These are phyloP conservation scores for Aquanectria penicillioides DNA, from an alignment of 2,329 filamentous ascomycete species.

Conservation along the genomic window DNA sequence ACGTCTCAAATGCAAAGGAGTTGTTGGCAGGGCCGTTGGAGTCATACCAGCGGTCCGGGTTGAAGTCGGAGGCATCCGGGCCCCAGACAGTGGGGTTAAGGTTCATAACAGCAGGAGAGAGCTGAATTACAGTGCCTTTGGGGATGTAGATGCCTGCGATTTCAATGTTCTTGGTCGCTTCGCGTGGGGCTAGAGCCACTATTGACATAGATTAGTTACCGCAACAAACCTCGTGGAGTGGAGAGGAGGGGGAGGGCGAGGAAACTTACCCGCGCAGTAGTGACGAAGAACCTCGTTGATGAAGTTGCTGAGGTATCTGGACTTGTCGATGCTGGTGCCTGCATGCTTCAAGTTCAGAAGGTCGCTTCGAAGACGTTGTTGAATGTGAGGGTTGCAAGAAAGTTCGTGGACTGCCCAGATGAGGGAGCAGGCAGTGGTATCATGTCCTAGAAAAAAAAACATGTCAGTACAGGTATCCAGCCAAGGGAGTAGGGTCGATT, in stretches of 20 bases:
- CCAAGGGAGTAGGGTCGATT: neutral
- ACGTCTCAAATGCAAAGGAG: constrained; percentile 48
- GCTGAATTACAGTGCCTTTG: constrained; percentile 50
- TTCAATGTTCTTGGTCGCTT: constrained; percentile 46
- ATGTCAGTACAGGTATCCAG: neutral
- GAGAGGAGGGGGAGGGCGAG: neutral
- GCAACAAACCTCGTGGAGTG: constrained; percentile 12
- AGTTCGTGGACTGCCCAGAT: constrained; percentile 56
- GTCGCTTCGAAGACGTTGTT: constrained; percentile 52
- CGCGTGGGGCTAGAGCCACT: constrained; percentile 47
- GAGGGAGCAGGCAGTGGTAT: constrained; percentile 55
- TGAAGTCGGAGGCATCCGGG: constrained; percentile 44
- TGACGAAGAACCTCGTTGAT: constrained; percentile 55
- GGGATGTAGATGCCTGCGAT: constrained; percentile 50
- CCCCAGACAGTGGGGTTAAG: constrained; percentile 52
- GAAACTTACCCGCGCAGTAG: constrained; percentile 47
- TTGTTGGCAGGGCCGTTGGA: constrained; percentile 36
- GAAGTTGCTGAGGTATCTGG: constrained; percentile 53
- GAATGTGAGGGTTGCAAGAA: constrained; percentile 46
- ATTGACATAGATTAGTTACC: too few relatives aligned
- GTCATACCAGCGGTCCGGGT: constrained; percentile 52
- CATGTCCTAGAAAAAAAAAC: constrained; percentile 44
- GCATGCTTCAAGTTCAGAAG: constrained; percentile 36
- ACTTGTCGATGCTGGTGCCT: constrained; percentile 43
- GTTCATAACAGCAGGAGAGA: constrained; percentile 50